Percentiles rank a stretch among this genome's conserved stretches.
These are phyloP conservation scores for Seiridium unicorne DNA, from an alignment of 2,329 filamentous ascomycete species.

Conservation along the genomic window DNA sequence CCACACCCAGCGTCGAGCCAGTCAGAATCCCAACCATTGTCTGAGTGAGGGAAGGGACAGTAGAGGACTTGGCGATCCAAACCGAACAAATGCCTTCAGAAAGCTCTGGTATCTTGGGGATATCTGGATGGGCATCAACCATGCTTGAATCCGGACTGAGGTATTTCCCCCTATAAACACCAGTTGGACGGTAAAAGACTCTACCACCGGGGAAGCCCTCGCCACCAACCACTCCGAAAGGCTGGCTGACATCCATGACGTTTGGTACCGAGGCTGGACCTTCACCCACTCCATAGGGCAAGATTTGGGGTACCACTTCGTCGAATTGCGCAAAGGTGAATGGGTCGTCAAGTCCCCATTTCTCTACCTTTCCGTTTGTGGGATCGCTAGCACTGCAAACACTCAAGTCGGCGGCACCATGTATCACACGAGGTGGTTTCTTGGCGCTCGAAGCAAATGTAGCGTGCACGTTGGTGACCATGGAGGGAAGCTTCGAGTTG, in stretches of 20 bases:
- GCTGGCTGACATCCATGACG: slow-evolving; percentile 85
- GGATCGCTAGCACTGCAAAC: slow-evolving; percentile 82
- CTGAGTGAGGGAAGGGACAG: slow-evolving; percentile 69
- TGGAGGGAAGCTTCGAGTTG: slow-evolving; percentile 77
- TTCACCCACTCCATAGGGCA: slow-evolving; percentile 74
- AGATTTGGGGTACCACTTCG: slow-evolving; percentile 71
- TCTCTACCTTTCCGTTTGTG: slow-evolving; percentile 69
- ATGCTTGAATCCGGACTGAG: slow-evolving; percentile 61
- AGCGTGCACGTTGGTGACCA: slow-evolving; percentile 77
- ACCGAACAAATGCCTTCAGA: slow-evolving; percentile 73
- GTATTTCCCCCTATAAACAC: slow-evolving; percentile 76
- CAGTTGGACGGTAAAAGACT: slow-evolving; percentile 71
- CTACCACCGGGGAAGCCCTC: slow-evolving; percentile 84
- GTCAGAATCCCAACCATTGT: slow-evolving; percentile 79
- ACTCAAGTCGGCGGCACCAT: slow-evolving; percentile 78
- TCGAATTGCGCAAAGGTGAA: slow-evolving; percentile 75
- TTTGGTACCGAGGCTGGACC: slow-evolving; percentile 80
- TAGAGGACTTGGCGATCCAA: slow-evolving; percentile 84
- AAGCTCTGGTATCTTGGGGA: slow-evolving; percentile 71
- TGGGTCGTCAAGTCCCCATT: slow-evolving; percentile 78
- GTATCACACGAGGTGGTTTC: slow-evolving; percentile 75
- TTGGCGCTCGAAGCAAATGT: slow-evolving; percentile 68
- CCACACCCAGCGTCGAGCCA: slow-evolving; percentile 78
- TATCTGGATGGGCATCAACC: slow-evolving; percentile 65
- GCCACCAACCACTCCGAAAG: slow-evolving; percentile 78